A percentile compares a stretch with the other conserved stretches of the same genome.
phyloP scores from a whole-genome alignment of 78 protist genomes.

The Chrysochromulina parva region DNA sequence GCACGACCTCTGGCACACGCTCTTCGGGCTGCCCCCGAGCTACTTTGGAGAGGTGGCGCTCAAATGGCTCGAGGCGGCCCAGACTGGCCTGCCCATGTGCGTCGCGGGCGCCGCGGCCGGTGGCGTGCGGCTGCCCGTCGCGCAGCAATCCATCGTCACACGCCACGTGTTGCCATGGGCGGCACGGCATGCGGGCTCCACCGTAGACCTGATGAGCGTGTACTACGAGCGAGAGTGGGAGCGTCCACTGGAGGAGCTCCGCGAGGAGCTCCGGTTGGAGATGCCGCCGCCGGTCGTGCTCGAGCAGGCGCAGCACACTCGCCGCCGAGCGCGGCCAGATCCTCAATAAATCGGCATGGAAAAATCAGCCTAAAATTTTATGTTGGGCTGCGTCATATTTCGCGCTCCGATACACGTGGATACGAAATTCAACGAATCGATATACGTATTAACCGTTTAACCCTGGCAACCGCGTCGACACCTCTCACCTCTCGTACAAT shows the following conservation, averaged over 20 bases:
- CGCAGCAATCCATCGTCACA: not conserved
- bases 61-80: constrained; percentile 71
- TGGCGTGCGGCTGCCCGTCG: not conserved
- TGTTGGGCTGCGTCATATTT: too few species aligned
- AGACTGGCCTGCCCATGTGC: constrained; percentile 62
- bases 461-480: too few species aligned
- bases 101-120: not conserved
- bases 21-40: constrained; percentile 51
- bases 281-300: too few species aligned
- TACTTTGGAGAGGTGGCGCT: constrained; percentile 73
- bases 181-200: not conserved
- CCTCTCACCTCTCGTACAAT: too few species aligned
- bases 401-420: too few species aligned
- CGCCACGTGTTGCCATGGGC: constrained; percentile 32
- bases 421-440: too few species aligned
- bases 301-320: too few species aligned
- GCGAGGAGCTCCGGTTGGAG: not conserved
- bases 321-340: too few species aligned
- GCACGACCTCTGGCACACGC: constrained; percentile 79
- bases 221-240: not conserved
- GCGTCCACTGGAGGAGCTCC: not conserved
- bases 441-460: too few species aligned
- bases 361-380: too few species aligned
- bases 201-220: not conserved
- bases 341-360: too few species aligned